These are phyloP conservation scores for Nicotiana tabacum DNA, from an alignment of 257 asterid species.

Conservation along the genomic window DNA sequence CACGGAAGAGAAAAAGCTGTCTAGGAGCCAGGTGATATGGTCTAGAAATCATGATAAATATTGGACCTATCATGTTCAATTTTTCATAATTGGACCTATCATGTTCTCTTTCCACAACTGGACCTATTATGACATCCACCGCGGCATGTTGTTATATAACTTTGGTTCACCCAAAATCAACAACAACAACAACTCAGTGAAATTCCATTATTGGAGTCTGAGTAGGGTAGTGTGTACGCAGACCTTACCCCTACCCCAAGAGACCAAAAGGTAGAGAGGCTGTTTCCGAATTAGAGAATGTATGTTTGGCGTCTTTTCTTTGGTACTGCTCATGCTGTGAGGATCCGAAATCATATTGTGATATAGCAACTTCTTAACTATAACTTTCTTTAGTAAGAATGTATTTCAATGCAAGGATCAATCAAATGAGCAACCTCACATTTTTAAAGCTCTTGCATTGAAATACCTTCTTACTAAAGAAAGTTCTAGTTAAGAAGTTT, in stretches of 20 bases:
- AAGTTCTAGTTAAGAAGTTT: not conserved
- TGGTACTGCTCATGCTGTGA: too few relatives aligned
- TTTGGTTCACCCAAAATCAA: not conserved
- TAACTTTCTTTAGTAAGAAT: too few relatives aligned
- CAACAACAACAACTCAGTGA: too few relatives aligned
- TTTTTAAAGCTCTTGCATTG: not conserved
- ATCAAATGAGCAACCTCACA: not conserved
- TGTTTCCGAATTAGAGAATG: too few relatives aligned
- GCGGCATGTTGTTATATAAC: not conserved
- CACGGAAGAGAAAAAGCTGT: not conserved
- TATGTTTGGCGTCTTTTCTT: too few relatives aligned
- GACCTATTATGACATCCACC: not conserved
- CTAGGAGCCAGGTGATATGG: not conserved
- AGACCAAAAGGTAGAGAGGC: too few relatives aligned
- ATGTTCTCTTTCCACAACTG: not conserved
- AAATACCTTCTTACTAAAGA: not conserved
- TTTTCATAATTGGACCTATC: not conserved
- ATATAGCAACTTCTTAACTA: too few relatives aligned
- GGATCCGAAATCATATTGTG: too few relatives aligned
- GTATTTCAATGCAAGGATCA: too few relatives aligned
- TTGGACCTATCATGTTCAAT: not conserved
- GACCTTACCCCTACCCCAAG: too few relatives aligned
- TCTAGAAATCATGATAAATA: not conserved
- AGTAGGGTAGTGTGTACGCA: too few relatives aligned
- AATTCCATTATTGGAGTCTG: too few relatives aligned